Conservation (phyloP, 331 rosid genomes). For the Cydonia oblonga region DNA sequence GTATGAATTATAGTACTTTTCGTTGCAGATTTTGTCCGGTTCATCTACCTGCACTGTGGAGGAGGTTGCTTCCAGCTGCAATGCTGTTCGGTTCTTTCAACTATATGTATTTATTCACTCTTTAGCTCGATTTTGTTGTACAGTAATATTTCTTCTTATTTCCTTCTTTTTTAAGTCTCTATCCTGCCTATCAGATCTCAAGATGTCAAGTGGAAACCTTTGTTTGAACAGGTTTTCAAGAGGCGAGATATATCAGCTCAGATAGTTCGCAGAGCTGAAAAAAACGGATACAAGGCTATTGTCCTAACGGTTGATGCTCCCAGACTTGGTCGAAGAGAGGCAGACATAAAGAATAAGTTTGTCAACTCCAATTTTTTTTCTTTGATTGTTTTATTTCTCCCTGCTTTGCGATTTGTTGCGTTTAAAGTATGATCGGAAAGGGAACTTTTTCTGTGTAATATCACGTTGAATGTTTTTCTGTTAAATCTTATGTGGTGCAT, state of each 20-base stretch:
- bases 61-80: conserved; percentile 64
- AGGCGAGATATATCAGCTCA: conserved; percentile 37
- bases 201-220: not conserved
- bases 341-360: conserved; percentile 53
- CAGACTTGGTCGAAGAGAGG: conserved; percentile 58
- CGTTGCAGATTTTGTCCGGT: conserved; percentile 32
- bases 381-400: not conserved
- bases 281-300: conserved; percentile 48
- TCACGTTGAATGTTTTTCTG: not conserved
- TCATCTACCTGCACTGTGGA: conserved; percentile 40
- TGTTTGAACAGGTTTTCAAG: conserved; percentile 34
- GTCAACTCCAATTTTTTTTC: not conserved
- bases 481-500: not conserved
- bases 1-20: not conserved
- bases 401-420: not conserved
- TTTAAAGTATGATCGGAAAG: not conserved
- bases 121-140: not conserved
- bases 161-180: not conserved
- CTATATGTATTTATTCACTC: conserved; percentile 35
- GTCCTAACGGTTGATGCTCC: conserved; percentile 54
- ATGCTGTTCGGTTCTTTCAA: conserved; percentile 60
- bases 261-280: conserved; percentile 48
- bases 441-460: not conserved
- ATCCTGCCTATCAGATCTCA: no score
- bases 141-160: not conserved